Evolutionary conservation across 192 early-diverging fungal genomes (phyloP).

Genomic region (Dispira simplex): DNA sequence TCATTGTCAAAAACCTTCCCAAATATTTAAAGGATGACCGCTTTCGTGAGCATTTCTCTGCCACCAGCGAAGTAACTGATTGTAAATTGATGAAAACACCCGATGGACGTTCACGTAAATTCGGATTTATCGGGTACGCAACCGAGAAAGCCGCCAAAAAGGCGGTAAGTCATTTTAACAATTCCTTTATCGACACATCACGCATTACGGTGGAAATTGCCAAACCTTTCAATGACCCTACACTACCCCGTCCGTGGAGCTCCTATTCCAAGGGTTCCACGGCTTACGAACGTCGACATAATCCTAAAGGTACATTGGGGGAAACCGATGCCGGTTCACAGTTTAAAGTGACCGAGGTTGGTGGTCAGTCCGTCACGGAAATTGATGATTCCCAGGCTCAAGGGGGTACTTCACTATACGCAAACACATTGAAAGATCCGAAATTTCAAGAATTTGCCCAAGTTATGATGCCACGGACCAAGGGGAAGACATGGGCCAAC

Average conservation of each 20-base stretch:
- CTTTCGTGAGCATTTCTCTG: slow-evolving; percentile 73
- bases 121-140: slow-evolving; percentile 87
- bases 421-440: slow-evolving; percentile 50
- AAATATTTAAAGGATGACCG: slow-evolving; percentile 72
- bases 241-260: slow-evolving; percentile 82
- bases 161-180: slow-evolving; percentile 75
- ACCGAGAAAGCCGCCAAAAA: slow-evolving; percentile 72
- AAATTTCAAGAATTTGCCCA: slow-evolving; percentile 80
- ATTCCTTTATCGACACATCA: slow-evolving; percentile 84
- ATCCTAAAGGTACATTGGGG: too few species aligned
- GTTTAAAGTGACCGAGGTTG: slow-evolving; percentile 13
- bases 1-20: slow-evolving; percentile 96
- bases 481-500: slow-evolving; percentile 78
- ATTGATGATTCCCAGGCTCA: slow-evolving; percentile 22
- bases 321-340: slow-evolving; percentile 13
- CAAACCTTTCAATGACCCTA: slow-evolving; percentile 68
- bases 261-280: slow-evolving; percentile 74
- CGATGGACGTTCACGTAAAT: slow-evolving; percentile 47
- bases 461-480: slow-evolving; percentile 72
- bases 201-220: slow-evolving; percentile 76
- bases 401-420: slow-evolving; percentile 26
- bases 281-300: slow-evolving; percentile 33
- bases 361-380: not conserved
- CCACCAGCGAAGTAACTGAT: slow-evolving; percentile 81
- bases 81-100: slow-evolving; percentile 68